Conservation (phyloP, 768 basidiomycete species). For the Cyclocybe cylindracea region DNA sequence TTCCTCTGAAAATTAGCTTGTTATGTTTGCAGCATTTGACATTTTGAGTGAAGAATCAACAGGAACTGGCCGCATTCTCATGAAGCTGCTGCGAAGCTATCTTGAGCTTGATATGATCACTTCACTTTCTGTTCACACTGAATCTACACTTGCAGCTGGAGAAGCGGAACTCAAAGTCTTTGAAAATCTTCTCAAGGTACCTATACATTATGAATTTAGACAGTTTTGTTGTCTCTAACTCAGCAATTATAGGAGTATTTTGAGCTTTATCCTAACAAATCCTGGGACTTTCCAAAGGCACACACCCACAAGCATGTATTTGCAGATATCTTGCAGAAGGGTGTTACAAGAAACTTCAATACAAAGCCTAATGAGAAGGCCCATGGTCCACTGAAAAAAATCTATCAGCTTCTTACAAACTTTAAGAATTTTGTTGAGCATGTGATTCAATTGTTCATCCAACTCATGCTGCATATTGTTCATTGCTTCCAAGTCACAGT, state of each 20-base stretch:
- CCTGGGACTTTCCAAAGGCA: slow-evolving; percentile 9
- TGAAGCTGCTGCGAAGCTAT: slow-evolving; percentile 3
- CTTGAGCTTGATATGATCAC: slow-evolving; percentile 8
- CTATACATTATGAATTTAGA: too few species aligned
- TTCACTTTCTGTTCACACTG: neutral
- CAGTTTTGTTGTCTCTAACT: too few species aligned
- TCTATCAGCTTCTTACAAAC: slow-evolving; percentile 1
- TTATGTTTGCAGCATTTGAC: too few species aligned
- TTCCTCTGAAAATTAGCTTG: too few species aligned
- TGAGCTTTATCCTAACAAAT: neutral
- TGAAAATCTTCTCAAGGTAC: too few species aligned
- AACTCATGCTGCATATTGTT: too few species aligned
- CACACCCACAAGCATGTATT: slow-evolving; percentile 9
- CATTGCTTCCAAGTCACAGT: too few species aligned
- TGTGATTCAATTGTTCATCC: too few species aligned
- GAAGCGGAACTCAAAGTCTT: neutral
- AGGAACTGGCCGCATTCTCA: too few species aligned
- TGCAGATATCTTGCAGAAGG: slow-evolving; percentile 7
- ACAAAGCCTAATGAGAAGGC: slow-evolving; percentile 7
- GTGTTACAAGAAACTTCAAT: slow-evolving; percentile 3
- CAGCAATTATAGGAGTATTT: neutral
- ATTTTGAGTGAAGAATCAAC: too few species aligned
- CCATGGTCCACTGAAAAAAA: neutral
- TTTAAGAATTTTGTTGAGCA: slow-evolving; percentile 8
- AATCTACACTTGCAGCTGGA: neutral